These are phyloP conservation scores for Fagus sylvatica DNA, from an alignment of 306 rosid genomes.

Conservation along the genomic window DNA sequence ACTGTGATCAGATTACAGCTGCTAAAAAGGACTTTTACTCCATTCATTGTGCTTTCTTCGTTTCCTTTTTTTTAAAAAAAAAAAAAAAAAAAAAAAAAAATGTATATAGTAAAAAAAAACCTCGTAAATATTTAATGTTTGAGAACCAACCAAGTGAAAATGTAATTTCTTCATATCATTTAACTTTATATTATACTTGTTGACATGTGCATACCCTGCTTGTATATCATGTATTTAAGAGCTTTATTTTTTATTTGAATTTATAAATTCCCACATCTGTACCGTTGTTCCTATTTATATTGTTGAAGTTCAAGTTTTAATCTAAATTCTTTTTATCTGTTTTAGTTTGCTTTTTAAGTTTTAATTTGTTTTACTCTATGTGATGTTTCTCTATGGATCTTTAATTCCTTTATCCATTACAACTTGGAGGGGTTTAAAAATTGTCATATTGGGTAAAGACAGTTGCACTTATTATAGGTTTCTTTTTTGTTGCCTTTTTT, in stretches of 20 bases:
- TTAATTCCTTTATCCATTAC: neutral
- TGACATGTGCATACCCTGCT: neutral
- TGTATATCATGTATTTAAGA: neutral
- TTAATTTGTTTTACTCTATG: neutral
- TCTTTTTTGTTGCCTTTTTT: slow-evolving; percentile 18
- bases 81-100: no score
- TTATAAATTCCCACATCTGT: neutral
- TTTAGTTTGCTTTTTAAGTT: neutral
- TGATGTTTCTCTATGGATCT: neutral
- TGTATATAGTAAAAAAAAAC: neutral
- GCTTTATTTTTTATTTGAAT: neutral
- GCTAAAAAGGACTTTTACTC: neutral
- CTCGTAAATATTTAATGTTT: neutral
- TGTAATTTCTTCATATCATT: no score
- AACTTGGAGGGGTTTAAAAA: neutral
- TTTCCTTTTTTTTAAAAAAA: neutral
- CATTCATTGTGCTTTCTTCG: neutral
- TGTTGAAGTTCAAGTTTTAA: neutral
- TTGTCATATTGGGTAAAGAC: slow-evolving; percentile 1
- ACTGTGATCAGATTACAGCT: neutral
- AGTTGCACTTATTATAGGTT: neutral
- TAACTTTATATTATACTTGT: neutral
- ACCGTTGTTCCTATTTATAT: neutral
- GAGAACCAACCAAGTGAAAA: no score
- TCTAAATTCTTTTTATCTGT: neutral